Evolutionary conservation across 768 basidiomycete genomes (phyloP).

Genomic region (Boletus tomentosulus): DNA sequence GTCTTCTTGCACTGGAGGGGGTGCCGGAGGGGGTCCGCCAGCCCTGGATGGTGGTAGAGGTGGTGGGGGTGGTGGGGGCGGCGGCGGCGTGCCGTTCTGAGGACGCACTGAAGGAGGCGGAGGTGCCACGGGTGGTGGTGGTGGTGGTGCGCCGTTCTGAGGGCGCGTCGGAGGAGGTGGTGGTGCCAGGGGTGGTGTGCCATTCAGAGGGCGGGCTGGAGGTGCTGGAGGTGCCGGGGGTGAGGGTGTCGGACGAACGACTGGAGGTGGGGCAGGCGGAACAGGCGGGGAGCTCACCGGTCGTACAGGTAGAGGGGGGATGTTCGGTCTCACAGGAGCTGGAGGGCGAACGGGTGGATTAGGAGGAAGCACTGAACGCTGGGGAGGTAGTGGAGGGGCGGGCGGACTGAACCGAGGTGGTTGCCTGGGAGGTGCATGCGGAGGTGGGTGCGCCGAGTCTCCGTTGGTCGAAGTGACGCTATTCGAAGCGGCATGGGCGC

Average conservation of each 20-base stretch:
- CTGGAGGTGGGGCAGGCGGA: constrained; percentile 24
- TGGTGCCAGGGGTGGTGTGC: constrained; percentile 29
- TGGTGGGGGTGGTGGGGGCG: constrained; percentile 38
- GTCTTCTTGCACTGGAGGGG: constrained; percentile 29
- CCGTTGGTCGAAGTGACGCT: constrained; percentile 24
- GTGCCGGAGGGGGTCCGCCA: constrained; percentile 34
- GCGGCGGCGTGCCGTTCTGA: constrained; percentile 19
- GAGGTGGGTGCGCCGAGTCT: constrained; percentile 25
- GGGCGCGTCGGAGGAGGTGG: constrained; percentile 24
- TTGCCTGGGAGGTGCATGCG: constrained; percentile 32
- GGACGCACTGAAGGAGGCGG: constrained; percentile 32
- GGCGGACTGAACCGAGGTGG: constrained; percentile 20
- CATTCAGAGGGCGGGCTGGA: constrained; percentile 15
- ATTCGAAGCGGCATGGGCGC: constrained; percentile 21
- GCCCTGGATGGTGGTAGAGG: constrained; percentile 26
- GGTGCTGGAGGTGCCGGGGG: constrained; percentile 28
- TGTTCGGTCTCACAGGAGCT: constrained; percentile 28
- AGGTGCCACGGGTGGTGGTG: constrained; percentile 30
- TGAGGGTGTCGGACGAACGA: constrained; percentile 13
- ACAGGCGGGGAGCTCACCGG: constrained; percentile 32
- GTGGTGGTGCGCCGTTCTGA: constrained; percentile 26
- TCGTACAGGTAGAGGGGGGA: constrained; percentile 33
- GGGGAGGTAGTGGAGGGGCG: constrained; percentile 21
- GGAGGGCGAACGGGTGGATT: constrained; percentile 25
- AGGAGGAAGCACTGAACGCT: constrained; percentile 27